Evolutionary conservation across 192 early-diverging fungal genomes (phyloP).

Genomic region (Haplosporangium gracile): DNA sequence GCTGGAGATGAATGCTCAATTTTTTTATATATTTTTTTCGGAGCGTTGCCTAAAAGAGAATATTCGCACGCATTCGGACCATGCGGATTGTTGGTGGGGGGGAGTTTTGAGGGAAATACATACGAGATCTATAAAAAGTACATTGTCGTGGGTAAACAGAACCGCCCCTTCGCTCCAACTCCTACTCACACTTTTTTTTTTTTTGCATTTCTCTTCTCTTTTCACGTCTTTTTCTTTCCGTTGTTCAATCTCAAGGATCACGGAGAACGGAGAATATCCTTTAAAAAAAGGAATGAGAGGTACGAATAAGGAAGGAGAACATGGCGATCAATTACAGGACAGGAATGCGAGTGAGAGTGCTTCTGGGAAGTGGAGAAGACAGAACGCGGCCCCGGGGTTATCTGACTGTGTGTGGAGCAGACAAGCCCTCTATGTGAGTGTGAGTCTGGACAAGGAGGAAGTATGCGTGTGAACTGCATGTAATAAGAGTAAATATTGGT

Average conservation of each 20-base stretch:
- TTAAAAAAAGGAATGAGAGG: background rate
- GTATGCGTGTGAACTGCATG: background rate
- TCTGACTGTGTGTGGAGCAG: background rate
- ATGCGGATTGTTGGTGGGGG: background rate
- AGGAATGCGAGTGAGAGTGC: background rate
- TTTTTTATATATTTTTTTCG: background rate
- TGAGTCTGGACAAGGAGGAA: background rate
- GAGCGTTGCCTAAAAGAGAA: slow-evolving; percentile 15
- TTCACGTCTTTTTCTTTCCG: background rate
- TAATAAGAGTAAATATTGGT: no score
- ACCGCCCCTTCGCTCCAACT: background rate
- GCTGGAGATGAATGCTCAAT: background rate
- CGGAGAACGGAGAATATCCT: background rate
- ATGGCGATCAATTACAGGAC: background rate
- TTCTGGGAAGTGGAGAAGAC: background rate
- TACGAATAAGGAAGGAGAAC: background rate
- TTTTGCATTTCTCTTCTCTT: background rate
- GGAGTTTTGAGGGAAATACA: background rate
- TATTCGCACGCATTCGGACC: slow-evolving; percentile 16
- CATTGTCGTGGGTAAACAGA: slow-evolving; percentile 3
- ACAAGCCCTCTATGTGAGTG: background rate
- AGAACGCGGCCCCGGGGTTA: background rate
- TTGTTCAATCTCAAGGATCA: background rate
- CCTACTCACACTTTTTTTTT: background rate
- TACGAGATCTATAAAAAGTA: slow-evolving; percentile 4